Base-by-base conservation (phyloP, 805 yeast species). In the Maudiozyma serrabonitensis region DNA sequence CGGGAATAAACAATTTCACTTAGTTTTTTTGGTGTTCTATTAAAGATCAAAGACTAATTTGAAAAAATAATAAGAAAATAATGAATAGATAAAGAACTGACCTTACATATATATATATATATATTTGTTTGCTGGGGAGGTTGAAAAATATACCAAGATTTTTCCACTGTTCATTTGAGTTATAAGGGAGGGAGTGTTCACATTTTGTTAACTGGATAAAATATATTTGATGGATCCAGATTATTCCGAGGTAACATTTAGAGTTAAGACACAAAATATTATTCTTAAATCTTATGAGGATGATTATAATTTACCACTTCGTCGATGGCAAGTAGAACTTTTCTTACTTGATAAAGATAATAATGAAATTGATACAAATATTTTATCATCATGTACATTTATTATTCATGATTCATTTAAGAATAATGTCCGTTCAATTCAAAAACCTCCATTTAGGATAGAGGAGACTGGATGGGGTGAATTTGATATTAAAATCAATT, bases 401-500 rank as follows among this genome's bases (percentile, higher is more conserved):
- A 78, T 86, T 54, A 75, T 93, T 52, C 99, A 91, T 72, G 96
- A 96, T 41, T 88, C 97, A 8, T 91, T 91, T 69, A 79, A 77
- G 47, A 84, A 87, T 63, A 97, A 97, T 2, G 79, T 76, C 48
- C 76, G 96, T 63, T 72, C 81, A 19, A 58, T 86, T 60, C 84
- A 81, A 61, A 77, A 79, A 62, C 78, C 87, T 6, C 98, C 98
- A 8, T 91, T 89, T 70, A 74, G 69, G 57, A 78, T 91, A 48
- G 84, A 81, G 60, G 98, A 91, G 67, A 79, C 84, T 67, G 99
- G 98, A 44, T 91, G 98, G 98, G 99, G 98, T 61, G 97, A 90
- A 60, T 91, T 91, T 62, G 95, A 87, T 61, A 75, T 91, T 65
- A 84, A 84, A 26, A 81, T 93, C 51, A 74, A 82, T 5, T 73